Conservation (phyloP, 805 yeast genomes). For the Barnettozyma salicaria region DNA sequence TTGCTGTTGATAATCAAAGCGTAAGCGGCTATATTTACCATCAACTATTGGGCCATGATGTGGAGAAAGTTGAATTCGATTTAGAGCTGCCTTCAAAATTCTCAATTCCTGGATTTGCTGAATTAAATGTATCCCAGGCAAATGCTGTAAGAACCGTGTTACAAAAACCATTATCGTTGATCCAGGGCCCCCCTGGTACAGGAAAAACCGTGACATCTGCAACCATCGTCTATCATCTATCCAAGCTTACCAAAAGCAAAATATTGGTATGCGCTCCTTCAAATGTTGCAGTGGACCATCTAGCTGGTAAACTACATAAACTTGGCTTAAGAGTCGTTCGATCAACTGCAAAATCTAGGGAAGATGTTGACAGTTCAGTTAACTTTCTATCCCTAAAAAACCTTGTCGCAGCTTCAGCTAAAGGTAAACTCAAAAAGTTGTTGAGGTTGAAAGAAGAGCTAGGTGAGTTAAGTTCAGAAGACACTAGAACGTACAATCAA, state of each 20-base stretch:
- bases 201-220: slow-evolving; percentile 95
- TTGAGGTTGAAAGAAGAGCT: slow-evolving; percentile 51
- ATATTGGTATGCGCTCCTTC: slow-evolving; percentile 93
- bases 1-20: slow-evolving; percentile 65
- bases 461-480: slow-evolving; percentile 61
- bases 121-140: slow-evolving; percentile 71
- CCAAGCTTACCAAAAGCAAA: slow-evolving; percentile 52
- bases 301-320: slow-evolving; percentile 64
- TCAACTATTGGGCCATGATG: slow-evolving; percentile 74
- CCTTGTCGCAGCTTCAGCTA: slow-evolving; percentile 41
- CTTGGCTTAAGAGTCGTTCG: slow-evolving; percentile 76
- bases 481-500: slow-evolving; percentile 40
- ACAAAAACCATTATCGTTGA: slow-evolving; percentile 66
- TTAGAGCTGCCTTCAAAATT: slow-evolving; percentile 54
- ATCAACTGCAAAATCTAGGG: slow-evolving; percentile 69
- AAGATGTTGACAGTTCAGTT: slow-evolving; percentile 68
- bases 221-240: slow-evolving; percentile 72
- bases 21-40: slow-evolving; percentile 73
- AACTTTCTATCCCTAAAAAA: slow-evolving; percentile 52
- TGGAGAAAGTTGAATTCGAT: slow-evolving; percentile 55
- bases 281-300: slow-evolving; percentile 90
- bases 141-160: slow-evolving; percentile 69
- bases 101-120: slow-evolving; percentile 61
- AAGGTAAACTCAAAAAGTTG: slow-evolving; percentile 54
- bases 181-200: slow-evolving; percentile 96